Conservation (phyloP, 78 protist genomes). For the Reticulomyxa filosa region DNA sequence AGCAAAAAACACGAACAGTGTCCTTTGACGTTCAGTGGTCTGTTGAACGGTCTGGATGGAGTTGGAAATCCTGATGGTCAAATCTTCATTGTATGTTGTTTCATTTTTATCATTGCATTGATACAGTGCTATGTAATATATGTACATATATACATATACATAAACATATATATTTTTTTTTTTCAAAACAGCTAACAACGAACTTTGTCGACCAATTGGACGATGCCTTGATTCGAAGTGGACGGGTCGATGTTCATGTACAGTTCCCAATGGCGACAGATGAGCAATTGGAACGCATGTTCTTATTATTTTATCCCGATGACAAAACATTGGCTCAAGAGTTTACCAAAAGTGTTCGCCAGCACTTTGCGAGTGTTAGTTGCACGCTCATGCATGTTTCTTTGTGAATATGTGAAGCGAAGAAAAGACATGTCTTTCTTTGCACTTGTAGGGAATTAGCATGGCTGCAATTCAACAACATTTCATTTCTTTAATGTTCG, state of each 20-base stretch:
- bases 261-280: neutral
- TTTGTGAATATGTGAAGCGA: neutral
- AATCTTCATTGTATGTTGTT: too few species aligned
- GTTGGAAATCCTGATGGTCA: conserved; percentile 7
- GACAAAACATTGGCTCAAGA: neutral
- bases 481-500: too few species aligned
- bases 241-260: conserved; percentile 8
- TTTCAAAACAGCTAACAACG: conserved; percentile 22
- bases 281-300: neutral
- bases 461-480: too few species aligned
- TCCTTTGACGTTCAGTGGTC: conserved; percentile 12
- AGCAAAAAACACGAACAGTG: neutral
- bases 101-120: too few species aligned
- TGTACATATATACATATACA: too few species aligned
- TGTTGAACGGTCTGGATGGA: conserved; percentile 26
- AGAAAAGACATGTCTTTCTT: neutral
- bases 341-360: neutral
- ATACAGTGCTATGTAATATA: too few species aligned
- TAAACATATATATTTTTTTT: too few species aligned
- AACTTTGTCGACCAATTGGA: conserved; percentile 18
- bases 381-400: neutral
- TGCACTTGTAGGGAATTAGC: too few species aligned
- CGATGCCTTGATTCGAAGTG: conserved; percentile 18
- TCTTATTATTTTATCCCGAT: conserved; percentile 10
- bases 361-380: neutral